These are phyloP conservation scores for Polytrichum formosum DNA, from an alignment of 225 moss, liverwort and hornwort genomes.

Conservation along the genomic window DNA sequence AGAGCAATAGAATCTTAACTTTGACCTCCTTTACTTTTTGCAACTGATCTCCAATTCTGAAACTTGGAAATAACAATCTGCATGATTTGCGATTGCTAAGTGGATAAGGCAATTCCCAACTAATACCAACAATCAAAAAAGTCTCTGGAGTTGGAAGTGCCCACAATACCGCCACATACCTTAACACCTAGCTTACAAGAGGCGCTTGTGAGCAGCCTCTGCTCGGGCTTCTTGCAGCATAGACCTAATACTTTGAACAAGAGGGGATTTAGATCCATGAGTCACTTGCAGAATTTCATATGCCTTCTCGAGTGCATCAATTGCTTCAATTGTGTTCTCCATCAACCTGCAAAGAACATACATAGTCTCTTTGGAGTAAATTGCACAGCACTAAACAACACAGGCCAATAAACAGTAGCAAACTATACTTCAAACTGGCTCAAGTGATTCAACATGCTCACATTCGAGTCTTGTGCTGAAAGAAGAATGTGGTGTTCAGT, in stretches of 20 bases:
- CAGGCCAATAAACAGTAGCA: too few species aligned
- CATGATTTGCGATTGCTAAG: too few species aligned
- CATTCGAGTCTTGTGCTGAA: too few species aligned
- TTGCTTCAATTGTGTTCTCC: constrained; percentile 48
- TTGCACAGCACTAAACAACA: not conserved
- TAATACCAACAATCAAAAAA: too few species aligned
- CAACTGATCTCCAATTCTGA: too few species aligned
- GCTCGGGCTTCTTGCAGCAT: constrained; percentile 65
- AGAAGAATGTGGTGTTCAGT: too few species aligned
- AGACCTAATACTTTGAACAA: constrained; percentile 53
- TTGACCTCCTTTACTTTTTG: too few species aligned
- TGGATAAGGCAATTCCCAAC: too few species aligned
- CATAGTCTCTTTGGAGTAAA: not conserved
- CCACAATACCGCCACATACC: not conserved
- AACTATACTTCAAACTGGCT: not conserved
- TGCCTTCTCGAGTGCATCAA: constrained; percentile 48
- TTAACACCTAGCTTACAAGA: not conserved
- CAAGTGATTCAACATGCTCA: not conserved
- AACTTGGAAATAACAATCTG: too few species aligned
- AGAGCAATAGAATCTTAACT: too few species aligned
- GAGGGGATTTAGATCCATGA: constrained; percentile 59
- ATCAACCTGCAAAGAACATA: constrained; percentile 49
- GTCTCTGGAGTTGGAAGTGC: too few species aligned
- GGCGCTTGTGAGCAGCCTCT: constrained; percentile 47
- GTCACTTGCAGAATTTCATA: constrained; percentile 59